These are phyloP conservation scores for Bretziella fagacearum DNA, from an alignment of 2,329 filamentous ascomycete species.

Conservation along the genomic window DNA sequence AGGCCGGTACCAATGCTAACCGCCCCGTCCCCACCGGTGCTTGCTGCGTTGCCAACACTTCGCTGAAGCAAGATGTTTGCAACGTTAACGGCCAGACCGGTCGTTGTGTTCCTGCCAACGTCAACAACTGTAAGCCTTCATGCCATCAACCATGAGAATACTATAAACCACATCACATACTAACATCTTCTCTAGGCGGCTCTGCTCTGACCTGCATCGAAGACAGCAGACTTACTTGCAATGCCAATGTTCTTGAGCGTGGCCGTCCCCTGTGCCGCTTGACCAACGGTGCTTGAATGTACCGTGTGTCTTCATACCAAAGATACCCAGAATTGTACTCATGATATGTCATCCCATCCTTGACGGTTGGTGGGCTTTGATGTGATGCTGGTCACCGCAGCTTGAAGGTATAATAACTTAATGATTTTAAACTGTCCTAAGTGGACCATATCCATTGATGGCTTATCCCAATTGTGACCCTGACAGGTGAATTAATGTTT, in stretches of 20 bases:
- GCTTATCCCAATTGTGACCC: no score
- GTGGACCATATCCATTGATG: neutral
- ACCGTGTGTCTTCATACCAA: no score
- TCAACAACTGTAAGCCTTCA: conserved; percentile 22
- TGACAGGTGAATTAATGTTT: no score
- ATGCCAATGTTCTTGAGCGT: conserved; percentile 19
- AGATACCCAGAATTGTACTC: neutral
- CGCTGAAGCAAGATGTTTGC: conserved; percentile 24
- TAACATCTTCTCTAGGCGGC: conserved; percentile 16
- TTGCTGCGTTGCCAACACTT: conserved; percentile 23
- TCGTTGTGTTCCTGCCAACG: conserved; percentile 21
- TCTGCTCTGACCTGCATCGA: conserved; percentile 19
- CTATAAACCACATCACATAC: neutral
- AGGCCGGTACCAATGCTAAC: conserved; percentile 19
- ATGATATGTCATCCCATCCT: neutral
- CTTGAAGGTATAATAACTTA: conserved; percentile 1
- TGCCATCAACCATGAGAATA: neutral
- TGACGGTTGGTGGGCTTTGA: neutral
- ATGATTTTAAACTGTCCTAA: conserved; percentile 4
- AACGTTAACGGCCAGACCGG: conserved; percentile 21
- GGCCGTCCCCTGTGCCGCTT: conserved; percentile 20
- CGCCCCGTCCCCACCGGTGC: conserved; percentile 22
- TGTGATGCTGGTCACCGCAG: neutral
- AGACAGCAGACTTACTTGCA: conserved; percentile 19
- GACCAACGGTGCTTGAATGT: conserved; percentile 10